Evolutionary conservation across 2,329 filamentous ascomycete species (phyloP).

Genomic region (Monilinia laxa): DNA sequence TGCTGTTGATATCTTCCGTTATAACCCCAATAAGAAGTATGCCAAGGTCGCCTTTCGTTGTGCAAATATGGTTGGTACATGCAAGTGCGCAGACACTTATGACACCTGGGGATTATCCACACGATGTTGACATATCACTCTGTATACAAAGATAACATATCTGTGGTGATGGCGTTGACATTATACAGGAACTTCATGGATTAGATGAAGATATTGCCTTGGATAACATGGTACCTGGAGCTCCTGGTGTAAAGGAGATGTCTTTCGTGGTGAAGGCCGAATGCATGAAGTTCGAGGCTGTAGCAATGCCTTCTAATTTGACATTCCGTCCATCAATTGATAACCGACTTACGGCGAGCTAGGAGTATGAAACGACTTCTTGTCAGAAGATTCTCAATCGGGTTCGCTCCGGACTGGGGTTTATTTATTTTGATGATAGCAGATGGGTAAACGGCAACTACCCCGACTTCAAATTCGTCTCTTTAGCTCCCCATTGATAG

Average conservation of each 20-base stretch:
- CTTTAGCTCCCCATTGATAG: conserved; percentile 1
- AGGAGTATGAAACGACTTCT: neutral
- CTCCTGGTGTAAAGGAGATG: neutral
- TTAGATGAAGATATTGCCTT: neutral
- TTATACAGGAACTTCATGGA: neutral
- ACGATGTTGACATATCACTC: neutral
- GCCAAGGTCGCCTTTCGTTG: neutral
- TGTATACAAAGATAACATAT: neutral
- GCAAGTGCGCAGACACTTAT: neutral
- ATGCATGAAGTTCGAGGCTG: neutral
- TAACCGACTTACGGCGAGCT: neutral
- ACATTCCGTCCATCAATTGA: neutral
- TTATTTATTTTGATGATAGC: neutral
- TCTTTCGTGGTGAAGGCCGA: conserved; percentile 3
- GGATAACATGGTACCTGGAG: neutral
- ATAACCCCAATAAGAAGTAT: neutral
- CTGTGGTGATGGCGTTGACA: neutral
- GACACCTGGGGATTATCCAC: neutral
- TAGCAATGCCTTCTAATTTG: neutral
- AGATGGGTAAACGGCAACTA: neutral
- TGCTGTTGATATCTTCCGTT: neutral
- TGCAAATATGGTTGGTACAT: neutral
- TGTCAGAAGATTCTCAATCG: neutral
- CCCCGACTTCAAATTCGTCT: neutral
- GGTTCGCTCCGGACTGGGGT: neutral